Evolutionary conservation across 352 stramenopile genomes (phyloP), one percentile per base, ranked within the genome.

Genomic region (Globisporangium heterothallicum): DNA sequence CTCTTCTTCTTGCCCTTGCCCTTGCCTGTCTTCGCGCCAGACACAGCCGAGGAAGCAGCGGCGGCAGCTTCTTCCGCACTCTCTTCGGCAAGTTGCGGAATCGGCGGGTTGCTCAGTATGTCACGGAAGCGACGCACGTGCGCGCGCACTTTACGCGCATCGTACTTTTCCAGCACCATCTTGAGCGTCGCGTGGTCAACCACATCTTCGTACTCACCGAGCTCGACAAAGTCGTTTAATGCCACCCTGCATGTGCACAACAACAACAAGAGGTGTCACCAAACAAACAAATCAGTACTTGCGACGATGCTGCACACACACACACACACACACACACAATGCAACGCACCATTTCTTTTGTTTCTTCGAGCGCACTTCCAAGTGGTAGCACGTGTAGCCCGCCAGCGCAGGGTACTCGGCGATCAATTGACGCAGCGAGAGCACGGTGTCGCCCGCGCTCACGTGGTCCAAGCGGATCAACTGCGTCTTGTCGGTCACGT

Each of bases 141-240:
- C 16, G 64, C 64, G 40, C 83, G 83, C 50, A 81, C 85, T 53
- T 94, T 95, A 58, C 84, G 79, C 4, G 84, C 75, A 58, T 93
- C 82, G 56, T 94, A 95, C 59, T 87, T 91, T 24, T 95, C 85
- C 44, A 91, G 74, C 51, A 91, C 74, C 74, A 95, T 94, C 42
- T 77, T 74, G 46, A 92, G 59, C 51, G 70, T 84, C 13, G 51
- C 65, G 40, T 70, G 72, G 42, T 95, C 74, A n/a, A 53, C 59
- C 29, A 92, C 70, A 25, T 66, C 61, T 44, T 88, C 76, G 64
- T 90, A 92, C 47, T 95, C 84, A 42, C 68, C 78, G 7, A 95
- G 73, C 66, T 95, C 84, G 27, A 92, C 77, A 49, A 80, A 95
- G 62, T 95, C 84, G 29, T 95, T 95, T 19, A 95, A 66, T 35